Evolutionary conservation across 192 early-diverging fungal species (phyloP), one percentile per base, ranked within the genome.

Genomic region (Coemansia sp.): DNA sequence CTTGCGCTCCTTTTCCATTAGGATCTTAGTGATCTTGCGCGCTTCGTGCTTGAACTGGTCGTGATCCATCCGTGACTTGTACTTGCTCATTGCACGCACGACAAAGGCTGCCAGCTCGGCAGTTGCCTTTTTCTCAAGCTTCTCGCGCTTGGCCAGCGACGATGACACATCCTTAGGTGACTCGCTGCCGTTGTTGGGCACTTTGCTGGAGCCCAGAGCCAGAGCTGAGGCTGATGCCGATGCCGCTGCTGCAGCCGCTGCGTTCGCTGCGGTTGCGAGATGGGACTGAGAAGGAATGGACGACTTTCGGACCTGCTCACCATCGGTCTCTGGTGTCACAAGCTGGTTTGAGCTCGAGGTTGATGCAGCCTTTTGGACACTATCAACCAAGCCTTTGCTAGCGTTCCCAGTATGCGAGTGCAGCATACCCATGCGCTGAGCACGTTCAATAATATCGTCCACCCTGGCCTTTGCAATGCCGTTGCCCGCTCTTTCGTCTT

Each of bases 1-100:
- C 61, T 77, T 77, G 67, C 72, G 72, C 50, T 84, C 83, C 65
- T 84, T 84, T 54, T 84, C 83, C 75, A 84, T 68, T 36, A 84
- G 52, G 31, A 84, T 72, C 61, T 76, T 80, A 32, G 75, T 81
- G 33, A 84, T 67, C 61, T 84, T 84, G 38, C 76, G 72, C 3
- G 83, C 83, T 63, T 80, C 77, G 49, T 72, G 74, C 72, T 84
- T 84, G 49, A 84, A 84, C 28, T 74, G 64, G 12, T 77, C 78
- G 59, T 75, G 74, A 28, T 66, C 75, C 32, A 84, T 36, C 61
- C 78, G 68, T 18, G 48, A 38, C 65, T 78, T 81, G 75, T 77
- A 78, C 64, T 75, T 77, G 66, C 64, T 75, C 68, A 84, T 63
- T 6, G 45, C 58, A 14, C 67, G 64, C 48, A 77, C 78, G 30